Evolutionary conservation across 352 stramenopile species (phyloP).

Genomic region (Phytopythium litorale): DNA sequence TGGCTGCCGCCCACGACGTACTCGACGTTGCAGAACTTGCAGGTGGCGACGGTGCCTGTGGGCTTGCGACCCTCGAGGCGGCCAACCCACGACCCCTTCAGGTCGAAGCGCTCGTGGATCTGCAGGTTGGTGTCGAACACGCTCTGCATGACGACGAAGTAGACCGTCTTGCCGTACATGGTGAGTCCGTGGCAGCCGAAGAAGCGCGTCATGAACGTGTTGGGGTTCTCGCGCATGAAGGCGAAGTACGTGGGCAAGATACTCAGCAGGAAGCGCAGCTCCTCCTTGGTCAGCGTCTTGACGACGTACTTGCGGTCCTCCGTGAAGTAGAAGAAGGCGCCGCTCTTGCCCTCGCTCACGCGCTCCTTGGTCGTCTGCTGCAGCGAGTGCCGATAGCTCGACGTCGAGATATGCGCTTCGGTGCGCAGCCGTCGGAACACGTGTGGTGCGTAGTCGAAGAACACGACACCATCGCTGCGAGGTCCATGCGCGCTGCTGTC

Average conservation of each 20-base stretch:
- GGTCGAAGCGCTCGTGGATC: slow-evolving; percentile 80
- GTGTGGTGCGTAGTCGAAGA: slow-evolving; percentile 79
- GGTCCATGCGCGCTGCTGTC: slow-evolving; percentile 30
- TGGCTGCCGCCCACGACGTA: slow-evolving; percentile 67
- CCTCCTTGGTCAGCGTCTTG: slow-evolving; percentile 74
- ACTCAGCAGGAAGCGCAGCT: slow-evolving; percentile 67
- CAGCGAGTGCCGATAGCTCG: slow-evolving; percentile 63
- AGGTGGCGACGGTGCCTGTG: slow-evolving; percentile 57
- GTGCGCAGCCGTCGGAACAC: slow-evolving; percentile 71
- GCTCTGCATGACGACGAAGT: slow-evolving; percentile 85
- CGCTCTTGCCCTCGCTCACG: slow-evolving; percentile 80
- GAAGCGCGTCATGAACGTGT: slow-evolving; percentile 80
- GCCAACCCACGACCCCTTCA: slow-evolving; percentile 86
- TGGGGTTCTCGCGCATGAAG: slow-evolving; percentile 56
- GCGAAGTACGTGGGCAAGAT: slow-evolving; percentile 73
- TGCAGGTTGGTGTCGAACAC: slow-evolving; percentile 75
- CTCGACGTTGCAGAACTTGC: slow-evolving; percentile 71
- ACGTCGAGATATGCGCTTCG: slow-evolving; percentile 53
- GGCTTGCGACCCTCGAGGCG: slow-evolving; percentile 70
- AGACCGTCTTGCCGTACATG: slow-evolving; percentile 84
- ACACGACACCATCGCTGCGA: slow-evolving; percentile 58
- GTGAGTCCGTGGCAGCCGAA: slow-evolving; percentile 79
- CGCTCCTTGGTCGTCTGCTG: slow-evolving; percentile 73
- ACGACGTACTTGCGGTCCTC: slow-evolving; percentile 83
- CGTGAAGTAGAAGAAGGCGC: slow-evolving; percentile 83